Evolutionary conservation across 768 basidiomycete genomes (phyloP).

Genomic region (Collybiopsis confluens): DNA sequence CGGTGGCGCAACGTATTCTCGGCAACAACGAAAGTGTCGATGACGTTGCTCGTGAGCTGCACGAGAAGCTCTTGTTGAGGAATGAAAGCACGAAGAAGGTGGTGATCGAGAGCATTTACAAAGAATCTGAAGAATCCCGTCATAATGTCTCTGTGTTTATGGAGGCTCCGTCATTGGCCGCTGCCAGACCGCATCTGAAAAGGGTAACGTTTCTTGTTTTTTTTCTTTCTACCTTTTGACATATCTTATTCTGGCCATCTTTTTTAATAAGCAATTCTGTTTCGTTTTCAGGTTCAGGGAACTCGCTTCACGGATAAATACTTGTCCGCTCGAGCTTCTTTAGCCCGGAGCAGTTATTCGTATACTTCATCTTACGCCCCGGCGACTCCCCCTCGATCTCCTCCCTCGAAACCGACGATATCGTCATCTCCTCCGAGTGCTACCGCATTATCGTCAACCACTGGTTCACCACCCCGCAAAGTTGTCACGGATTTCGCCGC

Average conservation of each 20-base stretch:
- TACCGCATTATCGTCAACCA: constrained; percentile 19
- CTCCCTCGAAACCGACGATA: constrained; percentile 31
- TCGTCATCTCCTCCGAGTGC: constrained; percentile 36
- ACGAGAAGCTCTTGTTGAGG: constrained; percentile 83
- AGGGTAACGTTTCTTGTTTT: constrained; percentile 49
- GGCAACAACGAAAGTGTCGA: constrained; percentile 95
- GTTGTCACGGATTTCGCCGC: constrained; percentile 87
- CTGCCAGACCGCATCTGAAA: constrained; percentile 75
- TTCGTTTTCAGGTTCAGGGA: constrained; percentile 70
- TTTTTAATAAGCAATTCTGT: too few relatives aligned
- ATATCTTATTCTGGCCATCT: too few relatives aligned
- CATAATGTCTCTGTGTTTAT: constrained; percentile 90
- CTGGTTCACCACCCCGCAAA: constrained; percentile 75
- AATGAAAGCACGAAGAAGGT: constrained; percentile 98
- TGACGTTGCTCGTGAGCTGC: constrained; percentile 91
- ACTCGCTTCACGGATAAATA: constrained; percentile 98
- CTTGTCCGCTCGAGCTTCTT: constrained; percentile 63
- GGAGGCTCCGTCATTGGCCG: constrained; percentile 61
- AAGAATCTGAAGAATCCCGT: constrained; percentile 79
- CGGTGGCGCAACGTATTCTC: constrained; percentile 88
- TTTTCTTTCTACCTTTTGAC: neutral
- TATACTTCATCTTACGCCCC: constrained; percentile 51
- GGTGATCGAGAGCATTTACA: constrained; percentile 94
- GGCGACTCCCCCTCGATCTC: constrained; percentile 38
- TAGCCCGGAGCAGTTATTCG: constrained; percentile 43